These are phyloP conservation scores for Cyberlindnera suaveolens DNA, from an alignment of 805 yeast genomes.

Conservation along the genomic window DNA sequence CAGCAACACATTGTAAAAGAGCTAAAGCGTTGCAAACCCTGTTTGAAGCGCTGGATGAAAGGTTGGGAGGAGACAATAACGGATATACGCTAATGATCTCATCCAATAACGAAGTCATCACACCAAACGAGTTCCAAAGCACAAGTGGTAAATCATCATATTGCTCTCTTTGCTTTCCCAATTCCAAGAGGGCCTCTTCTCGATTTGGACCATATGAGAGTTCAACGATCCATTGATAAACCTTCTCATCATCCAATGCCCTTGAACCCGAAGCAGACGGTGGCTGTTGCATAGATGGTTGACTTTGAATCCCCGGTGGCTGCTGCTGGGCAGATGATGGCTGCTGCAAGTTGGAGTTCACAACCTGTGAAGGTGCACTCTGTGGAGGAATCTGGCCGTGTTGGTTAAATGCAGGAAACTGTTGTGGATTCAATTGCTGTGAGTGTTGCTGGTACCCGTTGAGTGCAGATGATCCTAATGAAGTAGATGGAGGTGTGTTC, in stretches of 20 bases:
- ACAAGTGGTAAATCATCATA: constrained; percentile 91
- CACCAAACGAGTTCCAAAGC: constrained; percentile 94
- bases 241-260: constrained; percentile 70
- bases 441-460: constrained; percentile 7
- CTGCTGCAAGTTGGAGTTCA: constrained; percentile 6
- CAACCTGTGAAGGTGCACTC: constrained; percentile 5
- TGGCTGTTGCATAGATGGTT: constrained; percentile 6
- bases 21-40: constrained; percentile 96
- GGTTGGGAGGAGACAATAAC: constrained; percentile 74
- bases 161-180: constrained; percentile 91
- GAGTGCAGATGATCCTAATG: not conserved
- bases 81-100: constrained; percentile 92
- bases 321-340: constrained; percentile 11
- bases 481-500: constrained; percentile 2
- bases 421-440: constrained; percentile 8
- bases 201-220: constrained; percentile 84
- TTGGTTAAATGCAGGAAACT: constrained; percentile 14
- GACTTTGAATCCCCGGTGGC: constrained; percentile 3
- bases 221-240: constrained; percentile 86
- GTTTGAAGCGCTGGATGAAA: constrained; percentile 82
- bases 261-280: constrained; percentile 24
- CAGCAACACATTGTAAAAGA: constrained; percentile 91
- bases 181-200: constrained; percentile 86
- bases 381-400: constrained; percentile 10
- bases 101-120: constrained; percentile 84